Conservation (phyloP, 2,329 filamentous ascomycete genomes). For the Zelopaecilomyces penicillatus region DNA sequence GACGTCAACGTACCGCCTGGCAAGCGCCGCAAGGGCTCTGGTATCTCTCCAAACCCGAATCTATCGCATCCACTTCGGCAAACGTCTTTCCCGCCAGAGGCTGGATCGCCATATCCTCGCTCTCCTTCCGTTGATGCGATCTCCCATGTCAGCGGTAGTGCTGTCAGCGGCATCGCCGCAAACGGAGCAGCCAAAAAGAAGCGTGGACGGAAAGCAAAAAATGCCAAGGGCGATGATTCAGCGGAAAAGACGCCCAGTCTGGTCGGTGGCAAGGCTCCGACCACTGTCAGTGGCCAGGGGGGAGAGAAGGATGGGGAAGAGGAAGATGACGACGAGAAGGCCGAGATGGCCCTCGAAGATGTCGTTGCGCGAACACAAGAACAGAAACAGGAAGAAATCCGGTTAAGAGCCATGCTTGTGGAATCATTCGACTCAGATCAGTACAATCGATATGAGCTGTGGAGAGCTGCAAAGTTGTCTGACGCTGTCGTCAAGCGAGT, state of each 20-base stretch:
- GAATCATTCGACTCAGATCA: constrained; percentile 58
- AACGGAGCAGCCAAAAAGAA: constrained; percentile 46
- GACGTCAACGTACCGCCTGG: constrained; percentile 41
- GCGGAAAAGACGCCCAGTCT: constrained; percentile 38
- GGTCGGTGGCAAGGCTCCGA: constrained; percentile 31
- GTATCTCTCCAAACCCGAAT: constrained; percentile 44
- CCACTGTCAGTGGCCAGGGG: constrained; percentile 36
- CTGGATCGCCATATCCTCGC: constrained; percentile 46
- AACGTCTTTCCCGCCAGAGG: constrained; percentile 68
- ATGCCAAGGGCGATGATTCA: constrained; percentile 35
- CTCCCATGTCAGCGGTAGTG: constrained; percentile 54
- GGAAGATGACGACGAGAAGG: constrained; percentile 49
- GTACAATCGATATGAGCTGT: constrained; percentile 61
- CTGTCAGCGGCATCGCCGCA: constrained; percentile 34
- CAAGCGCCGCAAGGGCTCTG: constrained; percentile 67
- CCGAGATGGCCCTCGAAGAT: constrained; percentile 48
- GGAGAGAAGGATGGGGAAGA: constrained; percentile 41
- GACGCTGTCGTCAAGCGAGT: constrained; percentile 62
- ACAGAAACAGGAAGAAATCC: constrained; percentile 55
- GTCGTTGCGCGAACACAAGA: constrained; percentile 56
- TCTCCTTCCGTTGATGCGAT: constrained; percentile 58
- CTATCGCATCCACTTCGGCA: constrained; percentile 66
- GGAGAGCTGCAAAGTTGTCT: constrained; percentile 59
- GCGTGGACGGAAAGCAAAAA: constrained; percentile 53
- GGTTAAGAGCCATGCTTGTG: constrained; percentile 52